Evolutionary conservation across 768 basidiomycete genomes (phyloP).

Genomic region (Chalciporus piperatus): DNA sequence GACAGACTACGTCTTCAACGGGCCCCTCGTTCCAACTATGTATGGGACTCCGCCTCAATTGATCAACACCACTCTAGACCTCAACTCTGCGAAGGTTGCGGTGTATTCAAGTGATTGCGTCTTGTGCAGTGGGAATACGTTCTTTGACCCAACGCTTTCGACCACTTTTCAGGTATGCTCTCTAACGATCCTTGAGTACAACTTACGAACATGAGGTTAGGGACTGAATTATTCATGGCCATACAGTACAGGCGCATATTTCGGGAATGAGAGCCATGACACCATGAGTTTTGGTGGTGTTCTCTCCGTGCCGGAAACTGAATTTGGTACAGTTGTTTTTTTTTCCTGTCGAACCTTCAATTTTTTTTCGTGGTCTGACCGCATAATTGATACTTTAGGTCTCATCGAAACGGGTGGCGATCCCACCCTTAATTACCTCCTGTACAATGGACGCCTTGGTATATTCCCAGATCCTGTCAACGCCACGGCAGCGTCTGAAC

Average conservation of each 20-base stretch:
- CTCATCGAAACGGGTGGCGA: constrained; percentile 17
- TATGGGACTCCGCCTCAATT: constrained; percentile 17
- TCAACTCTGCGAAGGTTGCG: constrained; percentile 15
- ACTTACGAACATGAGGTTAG: neutral
- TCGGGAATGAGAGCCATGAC: constrained; percentile 14
- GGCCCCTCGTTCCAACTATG: constrained; percentile 15
- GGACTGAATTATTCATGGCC: constrained; percentile 12
- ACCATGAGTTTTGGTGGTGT: constrained; percentile 16
- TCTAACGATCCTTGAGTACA: neutral
- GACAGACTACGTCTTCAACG: constrained; percentile 13
- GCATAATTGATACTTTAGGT: neutral
- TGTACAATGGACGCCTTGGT: constrained; percentile 21
- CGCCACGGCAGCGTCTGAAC: constrained; percentile 13
- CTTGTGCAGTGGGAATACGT: constrained; percentile 19
- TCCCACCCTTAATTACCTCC: constrained; percentile 13
- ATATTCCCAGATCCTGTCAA: constrained; percentile 23
- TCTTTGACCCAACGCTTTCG: constrained; percentile 13
- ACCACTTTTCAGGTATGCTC: constrained; percentile 13
- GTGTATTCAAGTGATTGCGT: constrained; percentile 22
- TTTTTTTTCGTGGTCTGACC: neutral
- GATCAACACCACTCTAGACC: constrained; percentile 16
- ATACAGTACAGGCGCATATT: constrained; percentile 6
- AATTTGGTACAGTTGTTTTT: constrained; percentile 12
- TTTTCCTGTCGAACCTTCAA: no score
- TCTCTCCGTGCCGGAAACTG: constrained; percentile 9